Evolutionary conservation across 1,284 basidiomycete species (phyloP), one percentile per base, ranked within the genome.

Genomic region (Takashimella koratensis): DNA sequence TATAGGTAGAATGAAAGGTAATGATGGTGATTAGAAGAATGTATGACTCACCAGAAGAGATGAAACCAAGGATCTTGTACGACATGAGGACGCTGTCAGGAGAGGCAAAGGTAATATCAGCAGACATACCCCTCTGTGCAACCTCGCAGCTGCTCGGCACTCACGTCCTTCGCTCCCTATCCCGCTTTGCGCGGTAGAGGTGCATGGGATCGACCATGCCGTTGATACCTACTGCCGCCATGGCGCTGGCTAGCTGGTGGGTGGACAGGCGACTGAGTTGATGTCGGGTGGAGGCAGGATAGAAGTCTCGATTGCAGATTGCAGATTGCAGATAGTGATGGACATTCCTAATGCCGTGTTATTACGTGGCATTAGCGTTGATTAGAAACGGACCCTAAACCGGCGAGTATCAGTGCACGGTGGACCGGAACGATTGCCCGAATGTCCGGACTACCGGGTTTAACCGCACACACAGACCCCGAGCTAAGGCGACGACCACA

Each of bases 21-120:
- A 30, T 20, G 19, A 26, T 39, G 23, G 23, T 21, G 30, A 8
- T 8, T 36, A 5, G 13, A 8, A 10, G 23, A 49, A 1, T 3
- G 0, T 1, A 20, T 12, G 11, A 53, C 64, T 45, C 22, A 73
- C 75, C 75, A 3, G 92, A 95, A 6, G 92, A 96, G 63, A 99
- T 92, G 78, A 98, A 99, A 6, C 96, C 96, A 3, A 96, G 81
- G 62, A 98, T 96, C 53, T 82, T 81, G 77, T 98, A 98, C 71
- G 88, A 90, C 50, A 84, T 84, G 11, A 84, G 78, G 11, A 93
- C 89, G 2, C 82, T 80, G 47, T 47, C 11, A 55, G 46, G 25
- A 21, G 8, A 2, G 12, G 10, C 50, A 11, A 49, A 43, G 16
- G 3, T 6, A 20, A 2, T 19, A 3, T 1, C 19, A 12, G 12